Conservation (phyloP, 768 basidiomycete genomes). For the Wakefieldia striispora region DNA sequence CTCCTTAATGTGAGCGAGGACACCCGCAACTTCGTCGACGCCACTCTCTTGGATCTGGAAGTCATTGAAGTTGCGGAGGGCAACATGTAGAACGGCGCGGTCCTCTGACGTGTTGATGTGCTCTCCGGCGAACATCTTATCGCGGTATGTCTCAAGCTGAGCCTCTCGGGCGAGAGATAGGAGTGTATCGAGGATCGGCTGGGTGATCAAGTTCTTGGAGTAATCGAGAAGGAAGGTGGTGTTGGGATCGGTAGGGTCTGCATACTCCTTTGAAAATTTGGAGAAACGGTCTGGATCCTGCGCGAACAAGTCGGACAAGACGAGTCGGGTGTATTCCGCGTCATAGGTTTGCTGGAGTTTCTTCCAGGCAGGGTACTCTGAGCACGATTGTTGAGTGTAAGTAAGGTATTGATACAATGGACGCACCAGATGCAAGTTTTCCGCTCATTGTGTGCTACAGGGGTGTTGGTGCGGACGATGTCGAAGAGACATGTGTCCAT, state of each 20-base stretch:
- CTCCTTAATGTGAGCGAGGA: slow-evolving; percentile 87
- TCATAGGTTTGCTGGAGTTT: slow-evolving; percentile 86
- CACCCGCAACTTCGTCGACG: slow-evolving; percentile 75
- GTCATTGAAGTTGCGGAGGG: slow-evolving; percentile 77
- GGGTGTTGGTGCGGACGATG: slow-evolving; percentile 4
- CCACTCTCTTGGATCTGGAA: slow-evolving; percentile 81
- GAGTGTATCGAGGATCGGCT: slow-evolving; percentile 76
- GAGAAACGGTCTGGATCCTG: slow-evolving; percentile 84
- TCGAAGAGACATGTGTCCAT: neutral
- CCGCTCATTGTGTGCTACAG: slow-evolving; percentile 51
- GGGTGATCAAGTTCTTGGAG: slow-evolving; percentile 93
- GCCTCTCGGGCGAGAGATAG: slow-evolving; percentile 84
- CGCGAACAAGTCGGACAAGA: slow-evolving; percentile 91
- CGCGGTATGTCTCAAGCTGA: slow-evolving; percentile 75
- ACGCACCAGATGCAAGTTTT: slow-evolving; percentile 56
- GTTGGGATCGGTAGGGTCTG: slow-evolving; percentile 58
- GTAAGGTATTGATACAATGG: neutral
- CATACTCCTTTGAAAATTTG: slow-evolving; percentile 79
- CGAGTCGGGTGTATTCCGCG: slow-evolving; percentile 64
- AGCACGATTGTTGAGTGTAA: neutral
- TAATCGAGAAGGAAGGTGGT: slow-evolving; percentile 91
- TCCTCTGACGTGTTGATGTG: slow-evolving; percentile 99
- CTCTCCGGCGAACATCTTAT: slow-evolving; percentile 92
- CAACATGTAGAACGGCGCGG: slow-evolving; percentile 93
- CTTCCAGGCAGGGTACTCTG: slow-evolving; percentile 90